Conservation (phyloP, 2,329 filamentous ascomycete genomes). For the Sarocladium strictum region DNA sequence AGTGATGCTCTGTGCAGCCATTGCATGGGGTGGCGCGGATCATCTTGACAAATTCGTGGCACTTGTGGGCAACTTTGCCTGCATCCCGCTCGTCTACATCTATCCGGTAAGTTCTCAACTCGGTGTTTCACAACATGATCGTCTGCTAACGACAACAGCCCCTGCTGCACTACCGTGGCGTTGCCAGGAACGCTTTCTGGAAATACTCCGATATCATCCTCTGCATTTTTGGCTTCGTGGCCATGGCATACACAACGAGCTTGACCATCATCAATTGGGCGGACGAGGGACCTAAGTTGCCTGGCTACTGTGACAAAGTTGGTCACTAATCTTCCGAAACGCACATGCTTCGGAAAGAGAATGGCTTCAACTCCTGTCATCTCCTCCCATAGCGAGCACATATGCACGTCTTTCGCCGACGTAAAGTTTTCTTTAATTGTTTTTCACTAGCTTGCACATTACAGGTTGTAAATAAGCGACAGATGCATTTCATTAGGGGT, state of each 20-base stretch:
- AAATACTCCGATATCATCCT: constrained; percentile 68
- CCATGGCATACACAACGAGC: constrained; percentile 87
- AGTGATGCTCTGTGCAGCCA: constrained; percentile 75
- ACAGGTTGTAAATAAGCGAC: background rate
- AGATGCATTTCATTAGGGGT: background rate
- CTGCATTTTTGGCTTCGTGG: constrained; percentile 74
- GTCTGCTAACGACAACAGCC: constrained; percentile 53
- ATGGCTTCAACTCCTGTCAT: background rate
- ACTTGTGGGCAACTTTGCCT: constrained; percentile 94
- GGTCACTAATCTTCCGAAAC: background rate
- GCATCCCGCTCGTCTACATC: constrained; percentile 93
- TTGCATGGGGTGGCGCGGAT: constrained; percentile 89
- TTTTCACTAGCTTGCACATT: background rate
- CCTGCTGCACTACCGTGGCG: constrained; percentile 78
- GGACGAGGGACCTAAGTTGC: constrained; percentile 41
- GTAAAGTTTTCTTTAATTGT: background rate
- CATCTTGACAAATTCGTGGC: constrained; percentile 97
- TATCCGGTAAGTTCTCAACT: constrained; percentile 72
- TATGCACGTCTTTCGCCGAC: too few relatives aligned
- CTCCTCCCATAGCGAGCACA: background rate
- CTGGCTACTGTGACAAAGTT: constrained; percentile 48
- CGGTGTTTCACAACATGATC: background rate
- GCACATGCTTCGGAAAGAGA: background rate
- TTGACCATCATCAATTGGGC: constrained; percentile 88
- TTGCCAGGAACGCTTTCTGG: constrained; percentile 64